phyloP scores from a whole-genome alignment of 208 protist species.

The Trypanosomatidae sp. region DNA sequence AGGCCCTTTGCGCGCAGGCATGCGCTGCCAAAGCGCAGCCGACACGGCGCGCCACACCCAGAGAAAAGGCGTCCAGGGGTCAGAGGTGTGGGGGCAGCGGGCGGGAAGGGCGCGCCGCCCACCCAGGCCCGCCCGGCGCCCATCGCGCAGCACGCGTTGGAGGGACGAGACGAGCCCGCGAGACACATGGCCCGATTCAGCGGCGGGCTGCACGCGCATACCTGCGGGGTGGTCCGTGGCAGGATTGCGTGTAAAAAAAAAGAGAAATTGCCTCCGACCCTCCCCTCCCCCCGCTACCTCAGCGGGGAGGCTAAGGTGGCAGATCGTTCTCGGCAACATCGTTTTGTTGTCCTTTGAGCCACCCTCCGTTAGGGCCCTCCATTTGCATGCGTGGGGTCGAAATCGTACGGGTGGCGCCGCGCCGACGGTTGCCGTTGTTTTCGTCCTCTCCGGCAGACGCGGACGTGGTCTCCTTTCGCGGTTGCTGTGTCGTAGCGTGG shows the following conservation, averaged over 20 bases:
- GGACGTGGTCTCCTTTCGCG: no score
- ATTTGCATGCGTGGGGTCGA: not conserved
- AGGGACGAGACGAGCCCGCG: not conserved
- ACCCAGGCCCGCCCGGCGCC: no score
- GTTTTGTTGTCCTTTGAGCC: not conserved
- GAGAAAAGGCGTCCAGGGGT: not conserved
- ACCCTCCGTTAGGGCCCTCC: not conserved
- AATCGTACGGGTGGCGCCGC: no score
- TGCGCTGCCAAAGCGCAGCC: no score
- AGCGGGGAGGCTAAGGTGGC: not conserved
- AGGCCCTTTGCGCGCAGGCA: not conserved
- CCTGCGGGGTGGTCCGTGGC: not conserved
- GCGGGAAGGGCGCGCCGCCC: no score
- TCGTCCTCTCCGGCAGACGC: not conserved
- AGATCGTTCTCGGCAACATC: not conserved
- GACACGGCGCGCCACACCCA: no score
- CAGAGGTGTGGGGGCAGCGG: not conserved
- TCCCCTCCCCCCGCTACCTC: no score
- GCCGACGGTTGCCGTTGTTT: not conserved
- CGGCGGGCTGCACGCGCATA: not conserved
- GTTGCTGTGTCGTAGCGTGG: no score
- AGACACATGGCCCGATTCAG: not conserved
- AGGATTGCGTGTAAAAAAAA: not conserved
- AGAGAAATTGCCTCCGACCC: no score
- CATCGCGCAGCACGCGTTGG: not conserved